Conservation (phyloP, 108 stramenopile species). For the Cyclotella choctawhatcheeana region DNA sequence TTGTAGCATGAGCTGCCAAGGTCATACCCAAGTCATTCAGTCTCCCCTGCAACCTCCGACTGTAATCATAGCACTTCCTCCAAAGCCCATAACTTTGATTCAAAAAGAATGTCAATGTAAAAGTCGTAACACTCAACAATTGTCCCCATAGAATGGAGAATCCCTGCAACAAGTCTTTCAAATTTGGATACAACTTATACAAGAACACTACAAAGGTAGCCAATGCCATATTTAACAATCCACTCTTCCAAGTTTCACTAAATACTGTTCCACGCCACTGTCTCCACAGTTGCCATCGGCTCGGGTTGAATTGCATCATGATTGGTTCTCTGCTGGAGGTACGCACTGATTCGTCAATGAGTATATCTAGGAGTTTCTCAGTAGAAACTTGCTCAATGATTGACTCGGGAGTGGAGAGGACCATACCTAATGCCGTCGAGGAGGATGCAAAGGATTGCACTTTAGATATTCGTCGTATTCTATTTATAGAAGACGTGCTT, state of each 20-base stretch:
- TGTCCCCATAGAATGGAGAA: constrained; percentile 87
- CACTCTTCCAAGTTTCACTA: constrained; percentile 83
- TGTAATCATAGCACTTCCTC: constrained; percentile 85
- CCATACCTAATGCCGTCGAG: constrained; percentile 64
- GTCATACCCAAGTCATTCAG: constrained; percentile 90
- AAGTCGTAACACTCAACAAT: constrained; percentile 83
- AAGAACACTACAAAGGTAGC: constrained; percentile 60
- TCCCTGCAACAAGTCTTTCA: constrained; percentile 50
- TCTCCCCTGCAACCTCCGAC: constrained; percentile 84
- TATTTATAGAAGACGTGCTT: not conserved
- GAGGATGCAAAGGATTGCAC: constrained; percentile 26
- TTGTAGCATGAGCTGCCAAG: constrained; percentile 80
- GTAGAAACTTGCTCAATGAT: constrained; percentile 91
- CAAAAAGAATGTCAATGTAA: constrained; percentile 92
- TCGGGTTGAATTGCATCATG: constrained; percentile 91
- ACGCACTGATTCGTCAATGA: constrained; percentile 86
- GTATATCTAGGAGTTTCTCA: constrained; percentile 82
- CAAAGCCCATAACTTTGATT: constrained; percentile 90
- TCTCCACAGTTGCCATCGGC: constrained; percentile 81
- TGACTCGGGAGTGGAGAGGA: constrained; percentile 80
- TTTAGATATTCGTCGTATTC: constrained; percentile 8
- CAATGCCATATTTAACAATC: constrained; percentile 70
- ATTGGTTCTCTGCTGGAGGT: constrained; percentile 76
- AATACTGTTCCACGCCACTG: constrained; percentile 91
- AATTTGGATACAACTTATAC: constrained; percentile 51